Conservation (phyloP, 371 early-diverging fungal genomes). For the Dichotomocladium elegans region DNA sequence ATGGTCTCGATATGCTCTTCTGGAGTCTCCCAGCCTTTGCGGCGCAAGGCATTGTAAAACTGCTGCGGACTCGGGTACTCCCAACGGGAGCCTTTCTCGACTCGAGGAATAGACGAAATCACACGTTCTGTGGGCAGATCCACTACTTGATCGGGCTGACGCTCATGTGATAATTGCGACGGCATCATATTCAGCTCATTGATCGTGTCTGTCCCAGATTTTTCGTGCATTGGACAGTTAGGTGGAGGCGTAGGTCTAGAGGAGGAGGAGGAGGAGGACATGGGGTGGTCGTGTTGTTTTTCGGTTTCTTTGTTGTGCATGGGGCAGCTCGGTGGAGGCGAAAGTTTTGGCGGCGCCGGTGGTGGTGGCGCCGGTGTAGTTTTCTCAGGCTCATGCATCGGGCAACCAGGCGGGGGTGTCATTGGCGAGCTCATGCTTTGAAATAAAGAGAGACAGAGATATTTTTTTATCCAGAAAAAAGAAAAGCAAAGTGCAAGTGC, state of each 20-base stretch:
- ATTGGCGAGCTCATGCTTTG: neutral
- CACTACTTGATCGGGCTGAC: conserved; percentile 59
- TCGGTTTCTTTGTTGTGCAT: conserved; percentile 43
- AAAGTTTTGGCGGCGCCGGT: conserved; percentile 11
- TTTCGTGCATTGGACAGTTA: conserved; percentile 53
- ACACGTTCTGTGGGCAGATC: conserved; percentile 73
- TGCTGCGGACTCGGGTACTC: conserved; percentile 95
- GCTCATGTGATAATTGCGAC: conserved; percentile 55
- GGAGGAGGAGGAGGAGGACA: no score
- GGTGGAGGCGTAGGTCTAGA: conserved; percentile 32
- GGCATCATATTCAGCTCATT: conserved; percentile 91
- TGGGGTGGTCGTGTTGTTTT: no score
- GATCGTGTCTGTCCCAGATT: conserved; percentile 30
- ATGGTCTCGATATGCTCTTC: conserved; percentile 88
- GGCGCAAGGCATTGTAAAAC: conserved; percentile 92
- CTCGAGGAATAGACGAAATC: conserved; percentile 60
- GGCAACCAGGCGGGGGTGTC: conserved; percentile 45
- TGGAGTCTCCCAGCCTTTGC: conserved; percentile 92
- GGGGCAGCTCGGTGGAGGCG: conserved; percentile 42
- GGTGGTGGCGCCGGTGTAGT: conserved; percentile 14
- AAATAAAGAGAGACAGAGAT: no score
- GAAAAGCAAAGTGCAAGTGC: neutral
- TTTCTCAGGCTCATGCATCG: conserved; percentile 41
- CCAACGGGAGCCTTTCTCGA: conserved; percentile 62
- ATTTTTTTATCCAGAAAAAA: neutral